Conservation (phyloP, 441 rosid genomes). For the Erodium chrysanthum region DNA sequence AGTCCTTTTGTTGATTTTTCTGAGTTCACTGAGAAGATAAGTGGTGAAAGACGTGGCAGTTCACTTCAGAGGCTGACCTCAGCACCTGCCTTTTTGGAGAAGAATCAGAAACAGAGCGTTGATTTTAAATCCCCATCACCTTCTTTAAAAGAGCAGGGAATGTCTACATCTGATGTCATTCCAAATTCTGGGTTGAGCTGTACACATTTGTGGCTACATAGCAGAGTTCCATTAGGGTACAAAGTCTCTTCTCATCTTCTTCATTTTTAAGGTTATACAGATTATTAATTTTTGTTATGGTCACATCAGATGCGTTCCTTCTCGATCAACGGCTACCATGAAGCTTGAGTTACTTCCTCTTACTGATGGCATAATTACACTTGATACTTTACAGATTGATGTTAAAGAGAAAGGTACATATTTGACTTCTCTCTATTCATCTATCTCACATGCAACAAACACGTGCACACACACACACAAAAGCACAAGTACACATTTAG, state of each 20-base stretch:
- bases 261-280: conserved; percentile 14
- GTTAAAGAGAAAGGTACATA: conserved; percentile 84
- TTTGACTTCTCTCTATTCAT: not conserved
- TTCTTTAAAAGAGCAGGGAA: conserved; percentile 34
- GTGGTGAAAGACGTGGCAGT: conserved; percentile 26
- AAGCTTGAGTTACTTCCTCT: conserved; percentile 89
- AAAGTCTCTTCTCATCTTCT: conserved; percentile 10
- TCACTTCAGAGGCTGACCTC: conserved; percentile 21
- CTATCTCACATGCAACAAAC: too few species aligned
- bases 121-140: conserved; percentile 21
- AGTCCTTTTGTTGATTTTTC: conserved; percentile 53
- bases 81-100: conserved; percentile 28
- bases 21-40: conserved; percentile 42
- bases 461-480: too few species aligned
- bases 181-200: conserved; percentile 61
- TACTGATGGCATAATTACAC: conserved; percentile 91
- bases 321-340: conserved; percentile 77
- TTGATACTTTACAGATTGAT: conserved; percentile 77
- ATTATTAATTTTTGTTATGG: conserved; percentile 18
- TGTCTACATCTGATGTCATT: conserved; percentile 52
- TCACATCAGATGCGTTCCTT: conserved; percentile 69
- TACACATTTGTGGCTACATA: conserved; percentile 94
- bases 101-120: conserved; percentile 28
- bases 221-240: conserved; percentile 99
- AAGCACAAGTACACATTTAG: too few species aligned